Evolutionary conservation across 805 yeast species (phyloP), one percentile per base, ranked within the genome.

Genomic region (Danielia oregonensis): DNA sequence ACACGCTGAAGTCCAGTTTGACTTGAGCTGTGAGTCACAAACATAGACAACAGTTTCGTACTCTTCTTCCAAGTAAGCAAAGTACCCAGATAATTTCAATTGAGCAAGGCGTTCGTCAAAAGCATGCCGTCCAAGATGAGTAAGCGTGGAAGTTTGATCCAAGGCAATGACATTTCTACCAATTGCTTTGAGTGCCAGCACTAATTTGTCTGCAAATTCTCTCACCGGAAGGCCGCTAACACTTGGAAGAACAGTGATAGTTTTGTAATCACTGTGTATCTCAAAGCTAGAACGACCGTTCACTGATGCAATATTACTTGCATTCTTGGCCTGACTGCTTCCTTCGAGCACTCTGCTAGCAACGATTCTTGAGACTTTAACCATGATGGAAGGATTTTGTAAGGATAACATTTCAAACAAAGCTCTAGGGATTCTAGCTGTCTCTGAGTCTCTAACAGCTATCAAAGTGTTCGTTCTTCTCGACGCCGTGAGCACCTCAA

Each of bases 1-100:
- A 57, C 97, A 93, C 0, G 96, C 86, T 6, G 78, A 72, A 0
- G 96, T 86, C 98, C 98, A 91, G 13, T 79, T 72, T 0, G 96
- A 84, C 45, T 78, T 79, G 2, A 83, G 78, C 0, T 84, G 72
- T 0, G 96, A 79, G 50, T 93, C 97, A 17, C 93, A 89, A 9
- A 91, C 79, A 52, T 91, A 93, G 2, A 91, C 77, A 4, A 93
- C 83, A n/a, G 87, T 82, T 46, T 91, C 86, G 55, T 81, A 86
- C 42, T 77, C 74, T 49, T 89, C 97, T 65, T 91, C 98, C 31
- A 93, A 68, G 46, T 87, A 95, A 0, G 96, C 85, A 54, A 91
- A 83, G 51, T 82, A 86, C 0, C 97, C 96, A 26, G 93, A 77
- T 42, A 89, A 81, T 53, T 86, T 89, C 52, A 93, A 65, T 36